Base-by-base conservation (phyloP, 1,284 basidiomycete genomes). In the Vanrija sp. region DNA sequence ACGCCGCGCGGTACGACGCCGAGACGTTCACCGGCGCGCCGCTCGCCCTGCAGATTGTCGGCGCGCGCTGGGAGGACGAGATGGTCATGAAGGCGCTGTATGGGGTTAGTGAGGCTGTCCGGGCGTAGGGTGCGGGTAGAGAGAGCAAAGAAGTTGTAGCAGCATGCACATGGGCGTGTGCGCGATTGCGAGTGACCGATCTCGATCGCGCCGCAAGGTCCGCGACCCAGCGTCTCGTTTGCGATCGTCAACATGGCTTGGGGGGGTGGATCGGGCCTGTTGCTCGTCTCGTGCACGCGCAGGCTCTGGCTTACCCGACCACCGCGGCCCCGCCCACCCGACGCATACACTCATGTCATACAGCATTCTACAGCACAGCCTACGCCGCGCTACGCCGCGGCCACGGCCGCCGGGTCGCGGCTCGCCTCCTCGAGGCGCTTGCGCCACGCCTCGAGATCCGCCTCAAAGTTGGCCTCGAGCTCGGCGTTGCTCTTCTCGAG, bases 1-100 rank as follows among this genome's bases (percentile, higher is more conserved):
- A 79, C 38, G 79, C 82, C 60, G 76, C 83, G 45, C 59, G 77
- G 23, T 54, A 64, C 45, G 47, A 53, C 19, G 56, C 57, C 5
- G 49, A 60, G 41, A 49, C 36, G 41, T 56, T 63, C 39, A 23
- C 41, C 14, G 53, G 53, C 19, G 66, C 66, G 12, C 66, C 66
- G 27, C 43, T 67, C 14, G 45, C 57, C 1, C 54, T 67, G 3
- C 62, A 64, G 53, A 44, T 67, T n/a, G 47, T 60, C 24, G 57
- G 51, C 6, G 42, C 22, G 16, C 45, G 60, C 23, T 64, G 58
- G 59, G 57, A 65, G 49, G 66, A 67, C 35, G 66, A 67, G 44
- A 58, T 56, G 49, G 49, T 53, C 7, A 44, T 67, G 27, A 35
- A 51, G 41, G 64, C 59, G 18, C 44, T 67, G 18, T 22, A 47